A percentile compares a stretch with the other conserved stretches of the same genome.
Evolutionary conservation across 371 early-diverging fungal species (phyloP).

Genomic region (Saksenaea vasiformis): DNA sequence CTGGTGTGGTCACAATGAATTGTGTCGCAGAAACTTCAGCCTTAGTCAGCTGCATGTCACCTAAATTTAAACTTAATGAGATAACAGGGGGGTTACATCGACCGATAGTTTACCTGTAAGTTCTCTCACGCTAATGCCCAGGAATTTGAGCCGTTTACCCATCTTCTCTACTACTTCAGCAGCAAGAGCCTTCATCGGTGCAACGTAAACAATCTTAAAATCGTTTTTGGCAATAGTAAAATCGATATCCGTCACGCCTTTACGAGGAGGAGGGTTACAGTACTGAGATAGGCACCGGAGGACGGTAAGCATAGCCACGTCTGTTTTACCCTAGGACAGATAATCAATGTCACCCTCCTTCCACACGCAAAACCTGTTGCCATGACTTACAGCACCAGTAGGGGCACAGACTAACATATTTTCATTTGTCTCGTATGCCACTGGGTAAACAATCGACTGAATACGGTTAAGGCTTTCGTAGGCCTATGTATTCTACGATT

Average conservation of each 20-base stretch:
- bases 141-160: conserved; percentile 78
- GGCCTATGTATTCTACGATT: conserved; percentile 37
- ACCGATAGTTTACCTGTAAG: conserved; percentile 83
- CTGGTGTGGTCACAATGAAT: conserved; percentile 99
- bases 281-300: conserved; percentile 75
- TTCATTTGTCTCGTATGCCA: conserved; percentile 92
- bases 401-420: conserved; percentile 99
- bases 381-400: conserved; percentile 88
- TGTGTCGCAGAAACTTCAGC: conserved; percentile 90
- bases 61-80: conserved; percentile 16
- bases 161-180: conserved; percentile 97
- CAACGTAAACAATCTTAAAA: conserved; percentile 98
- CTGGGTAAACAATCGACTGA: conserved; percentile 93
- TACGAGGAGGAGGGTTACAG: conserved; percentile 55
- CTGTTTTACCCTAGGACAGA: conserved; percentile 93
- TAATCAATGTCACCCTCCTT: not conserved
- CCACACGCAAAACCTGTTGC: not conserved
- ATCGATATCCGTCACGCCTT: conserved; percentile 40
- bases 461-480: conserved; percentile 91
- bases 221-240: conserved; percentile 70
- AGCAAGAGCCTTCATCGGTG: conserved; percentile 99
- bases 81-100: no score
- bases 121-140: conserved; percentile 89
- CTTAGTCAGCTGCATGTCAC: conserved; percentile 97
- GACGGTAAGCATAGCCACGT: conserved; percentile 95